Percentiles rank a stretch among this genome's conserved stretches.
These are phyloP conservation scores for Pogostemon cablin DNA, from an alignment of 257 asterid species.

Conservation along the genomic window DNA sequence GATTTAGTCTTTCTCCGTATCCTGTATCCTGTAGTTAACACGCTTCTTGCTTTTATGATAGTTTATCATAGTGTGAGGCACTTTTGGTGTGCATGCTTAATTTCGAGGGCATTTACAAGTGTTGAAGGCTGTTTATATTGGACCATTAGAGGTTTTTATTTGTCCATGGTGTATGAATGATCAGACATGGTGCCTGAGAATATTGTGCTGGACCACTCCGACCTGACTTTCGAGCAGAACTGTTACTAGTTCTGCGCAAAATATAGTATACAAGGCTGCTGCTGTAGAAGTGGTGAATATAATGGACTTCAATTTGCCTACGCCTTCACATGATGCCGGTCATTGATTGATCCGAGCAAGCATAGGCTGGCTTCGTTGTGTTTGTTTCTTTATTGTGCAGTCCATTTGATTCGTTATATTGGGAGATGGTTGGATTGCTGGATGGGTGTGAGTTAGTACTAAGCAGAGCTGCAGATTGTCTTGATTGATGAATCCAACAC, in stretches of 20 bases:
- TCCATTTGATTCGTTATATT: not conserved
- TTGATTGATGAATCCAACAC: no score
- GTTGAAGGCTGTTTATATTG: constrained; percentile 11
- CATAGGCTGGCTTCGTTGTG: not conserved
- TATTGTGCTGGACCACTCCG: not conserved
- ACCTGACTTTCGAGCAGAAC: not conserved
- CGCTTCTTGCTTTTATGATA: constrained; percentile 10
- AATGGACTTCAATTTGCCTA: not conserved
- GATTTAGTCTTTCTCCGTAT: constrained; percentile 9
- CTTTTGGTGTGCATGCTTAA: not conserved
- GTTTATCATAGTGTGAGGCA: constrained; percentile 3
- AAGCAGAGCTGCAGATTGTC: no score
- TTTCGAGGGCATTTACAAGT: not conserved
- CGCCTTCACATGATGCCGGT: not conserved
- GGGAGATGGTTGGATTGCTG: not conserved
- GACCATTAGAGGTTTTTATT: constrained; percentile 4
- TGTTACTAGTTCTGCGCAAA: not conserved
- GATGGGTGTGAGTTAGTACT: not conserved
- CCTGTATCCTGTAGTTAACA: not conserved
- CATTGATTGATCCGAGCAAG: not conserved
- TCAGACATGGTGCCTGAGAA: not conserved
- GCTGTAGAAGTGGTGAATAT: not conserved
- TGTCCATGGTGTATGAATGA: not conserved
- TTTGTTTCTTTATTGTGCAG: not conserved
- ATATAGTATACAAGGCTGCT: not conserved